A percentile compares a stretch with the other conserved stretches of the same genome.
phyloP scores from a whole-genome alignment of 495 filamentous ascomycete genomes.

The Choiromyces venosus region DNA sequence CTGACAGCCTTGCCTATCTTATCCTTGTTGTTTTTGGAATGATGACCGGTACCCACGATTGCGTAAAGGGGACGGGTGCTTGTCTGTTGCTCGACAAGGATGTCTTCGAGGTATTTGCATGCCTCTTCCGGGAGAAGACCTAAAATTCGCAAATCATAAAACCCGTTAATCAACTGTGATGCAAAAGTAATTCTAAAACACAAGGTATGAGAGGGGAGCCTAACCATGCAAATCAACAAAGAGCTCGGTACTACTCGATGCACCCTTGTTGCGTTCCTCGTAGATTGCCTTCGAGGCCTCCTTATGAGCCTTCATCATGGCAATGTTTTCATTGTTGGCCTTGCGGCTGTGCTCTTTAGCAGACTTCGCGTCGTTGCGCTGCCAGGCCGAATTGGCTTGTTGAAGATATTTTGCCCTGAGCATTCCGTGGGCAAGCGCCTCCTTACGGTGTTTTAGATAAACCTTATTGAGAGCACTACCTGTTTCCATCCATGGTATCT shows the following conservation, averaged over 20 bases:
- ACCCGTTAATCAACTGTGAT: not conserved
- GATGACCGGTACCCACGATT: constrained; percentile 94
- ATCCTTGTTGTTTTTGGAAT: constrained; percentile 97
- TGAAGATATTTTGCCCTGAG: constrained; percentile 96
- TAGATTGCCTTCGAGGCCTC: constrained; percentile 89
- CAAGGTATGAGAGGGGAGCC: not conserved
- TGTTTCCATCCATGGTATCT: constrained; percentile 96
- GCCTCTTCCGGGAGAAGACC: constrained; percentile 93
- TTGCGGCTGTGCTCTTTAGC: constrained; percentile 91
- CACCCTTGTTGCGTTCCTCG: constrained; percentile 78
- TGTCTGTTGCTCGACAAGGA: constrained; percentile 72
- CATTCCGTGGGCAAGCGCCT: constrained; percentile 94
- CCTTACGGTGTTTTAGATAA: constrained; percentile 86
- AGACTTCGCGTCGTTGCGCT: constrained; percentile 91
- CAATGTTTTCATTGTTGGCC: constrained; percentile 91
- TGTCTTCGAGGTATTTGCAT: constrained; percentile 83
- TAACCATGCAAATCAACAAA: constrained; percentile 85
- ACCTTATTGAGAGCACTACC: constrained; percentile 84
- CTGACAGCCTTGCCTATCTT: constrained; percentile 95
- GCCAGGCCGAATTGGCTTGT: constrained; percentile 99
- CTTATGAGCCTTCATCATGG: constrained; percentile 94
- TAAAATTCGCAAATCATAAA: constrained; percentile 9
- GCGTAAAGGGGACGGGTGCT: constrained; percentile 78
- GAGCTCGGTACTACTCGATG: constrained; percentile 58
- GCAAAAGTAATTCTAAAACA: constrained; percentile 1